Percentiles rank a stretch among this genome's conserved stretches.
phyloP scores from a whole-genome alignment of 1,284 basidiomycete genomes.

The Ustilago cynodontis region DNA sequence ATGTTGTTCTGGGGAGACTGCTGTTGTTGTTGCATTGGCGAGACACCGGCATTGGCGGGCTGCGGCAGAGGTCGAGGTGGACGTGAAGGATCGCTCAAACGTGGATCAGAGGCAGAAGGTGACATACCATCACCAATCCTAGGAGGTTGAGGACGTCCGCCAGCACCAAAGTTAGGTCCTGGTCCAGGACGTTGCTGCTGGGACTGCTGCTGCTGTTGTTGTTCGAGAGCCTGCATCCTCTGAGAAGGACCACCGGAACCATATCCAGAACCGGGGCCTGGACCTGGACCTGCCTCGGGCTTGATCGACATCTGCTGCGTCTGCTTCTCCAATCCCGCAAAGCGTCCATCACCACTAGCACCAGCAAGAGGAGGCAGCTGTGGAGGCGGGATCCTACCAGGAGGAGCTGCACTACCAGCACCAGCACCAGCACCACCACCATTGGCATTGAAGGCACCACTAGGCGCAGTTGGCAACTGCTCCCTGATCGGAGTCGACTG shows the following conservation, averaged over 20 bases:
- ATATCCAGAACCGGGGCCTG: slow-evolving; percentile 7
- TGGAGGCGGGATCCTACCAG: slow-evolving; percentile 35
- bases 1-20: slow-evolving; percentile 9
- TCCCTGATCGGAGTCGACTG: slow-evolving; percentile 15
- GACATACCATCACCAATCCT: slow-evolving; percentile 28
- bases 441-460: slow-evolving; percentile 13
- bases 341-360: slow-evolving; percentile 27
- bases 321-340: slow-evolving; percentile 57
- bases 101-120: slow-evolving; percentile 21
- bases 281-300: slow-evolving; percentile 2
- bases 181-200: slow-evolving; percentile 36
- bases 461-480: slow-evolving; percentile 11
- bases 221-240: slow-evolving; percentile 33
- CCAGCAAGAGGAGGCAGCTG: slow-evolving; percentile 25
- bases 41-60: slow-evolving; percentile 22
- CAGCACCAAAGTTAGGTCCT: slow-evolving; percentile 35
- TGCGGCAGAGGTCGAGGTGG: slow-evolving; percentile 53
- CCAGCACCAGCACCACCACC: slow-evolving; percentile 18
- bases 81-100: slow-evolving; percentile 39
- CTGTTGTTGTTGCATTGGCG: slow-evolving; percentile 27
- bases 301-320: slow-evolving; percentile 58
- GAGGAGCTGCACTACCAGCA: slow-evolving; percentile 28
- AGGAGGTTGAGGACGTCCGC: slow-evolving; percentile 35
- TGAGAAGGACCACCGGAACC: slow-evolving; percentile 21
- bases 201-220: slow-evolving; percentile 39